Conservation (phyloP, 768 basidiomycete species). For the Serendipita sp. region DNA sequence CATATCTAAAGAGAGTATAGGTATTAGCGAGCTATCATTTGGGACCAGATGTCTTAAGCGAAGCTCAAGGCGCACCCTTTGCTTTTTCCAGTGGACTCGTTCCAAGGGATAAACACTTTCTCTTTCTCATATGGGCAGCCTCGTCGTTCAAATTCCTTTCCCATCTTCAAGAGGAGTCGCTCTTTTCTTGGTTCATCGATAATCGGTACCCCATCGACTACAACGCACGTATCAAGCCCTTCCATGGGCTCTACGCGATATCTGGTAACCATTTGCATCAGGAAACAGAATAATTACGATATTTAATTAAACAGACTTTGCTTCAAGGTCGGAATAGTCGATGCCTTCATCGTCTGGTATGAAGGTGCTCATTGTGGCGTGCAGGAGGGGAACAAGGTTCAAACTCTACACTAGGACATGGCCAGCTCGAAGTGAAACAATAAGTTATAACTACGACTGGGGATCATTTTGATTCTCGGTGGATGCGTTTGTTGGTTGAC, state of each 20-base stretch:
- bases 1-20: slow-evolving; percentile 33
- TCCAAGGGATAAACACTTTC: slow-evolving; percentile 79
- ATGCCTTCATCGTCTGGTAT: slow-evolving; percentile 41
- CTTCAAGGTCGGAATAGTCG: slow-evolving; percentile 79
- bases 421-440: too few species aligned
- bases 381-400: neutral
- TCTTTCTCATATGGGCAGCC: slow-evolving; percentile 62
- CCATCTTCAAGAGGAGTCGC: slow-evolving; percentile 61
- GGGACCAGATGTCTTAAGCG: neutral
- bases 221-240: slow-evolving; percentile 77
- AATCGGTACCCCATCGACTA: slow-evolving; percentile 83
- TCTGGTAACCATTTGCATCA: slow-evolving; percentile 27
- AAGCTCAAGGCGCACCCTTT: slow-evolving; percentile 52
- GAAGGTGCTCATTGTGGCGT: neutral
- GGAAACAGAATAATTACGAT: neutral
- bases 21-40: neutral
- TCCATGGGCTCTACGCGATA: slow-evolving; percentile 74
- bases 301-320: slow-evolving; percentile 37
- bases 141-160: slow-evolving; percentile 70
- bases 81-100: slow-evolving; percentile 63
- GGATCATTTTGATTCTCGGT: too few species aligned
- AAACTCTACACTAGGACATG: too few species aligned
- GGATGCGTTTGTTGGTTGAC: neutral
- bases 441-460: too few species aligned
- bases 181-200: slow-evolving; percentile 78